Percentiles rank a stretch among this genome's conserved stretches.
These are phyloP conservation scores for Pythium biforme DNA, from an alignment of 352 stramenopile genomes.

Conservation along the genomic window DNA sequence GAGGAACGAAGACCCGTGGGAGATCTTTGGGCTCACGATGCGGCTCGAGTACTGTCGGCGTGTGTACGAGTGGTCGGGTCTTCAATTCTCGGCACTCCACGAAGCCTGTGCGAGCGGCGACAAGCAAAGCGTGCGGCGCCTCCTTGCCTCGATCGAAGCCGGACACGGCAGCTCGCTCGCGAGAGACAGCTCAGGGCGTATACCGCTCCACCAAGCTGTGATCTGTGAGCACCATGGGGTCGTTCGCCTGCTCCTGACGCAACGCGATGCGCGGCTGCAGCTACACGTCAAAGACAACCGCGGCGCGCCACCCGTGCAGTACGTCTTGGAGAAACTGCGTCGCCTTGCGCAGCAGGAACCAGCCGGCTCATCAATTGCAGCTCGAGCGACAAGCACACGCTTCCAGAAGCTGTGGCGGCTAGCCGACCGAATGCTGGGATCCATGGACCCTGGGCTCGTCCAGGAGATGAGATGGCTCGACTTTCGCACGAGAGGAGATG, in stretches of 20 bases:
- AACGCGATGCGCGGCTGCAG: slow-evolving; percentile 41
- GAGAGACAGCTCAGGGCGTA: slow-evolving; percentile 39
- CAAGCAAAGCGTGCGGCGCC: slow-evolving; percentile 5
- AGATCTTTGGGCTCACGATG: slow-evolving; percentile 32
- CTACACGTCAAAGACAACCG: slow-evolving; percentile 40
- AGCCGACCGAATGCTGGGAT: slow-evolving; percentile 35
- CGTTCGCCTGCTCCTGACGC: slow-evolving; percentile 33
- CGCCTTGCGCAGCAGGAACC: slow-evolving; percentile 19
- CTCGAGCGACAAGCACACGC: slow-evolving; percentile 21
- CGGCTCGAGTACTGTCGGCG: slow-evolving; percentile 23
- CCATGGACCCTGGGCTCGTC: not conserved
- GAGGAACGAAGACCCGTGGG: slow-evolving; percentile 32
- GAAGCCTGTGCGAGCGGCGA: slow-evolving; percentile 32
- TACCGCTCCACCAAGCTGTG: slow-evolving; percentile 53
- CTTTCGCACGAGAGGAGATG: slow-evolving; percentile 35
- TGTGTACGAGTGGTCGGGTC: slow-evolving; percentile 34
- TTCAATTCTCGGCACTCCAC: slow-evolving; percentile 40
- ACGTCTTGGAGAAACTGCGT: slow-evolving; percentile 46
- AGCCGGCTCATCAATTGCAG: not conserved
- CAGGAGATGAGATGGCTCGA: slow-evolving; percentile 27
- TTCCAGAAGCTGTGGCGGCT: slow-evolving; percentile 40
- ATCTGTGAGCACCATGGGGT: slow-evolving; percentile 38
- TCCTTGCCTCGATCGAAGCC: slow-evolving; percentile 15
- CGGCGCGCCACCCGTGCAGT: slow-evolving; percentile 39
- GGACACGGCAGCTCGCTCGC: slow-evolving; percentile 26